Base-by-base conservation (phyloP, 208 protist genomes). In the Angomonas deanei region DNA sequence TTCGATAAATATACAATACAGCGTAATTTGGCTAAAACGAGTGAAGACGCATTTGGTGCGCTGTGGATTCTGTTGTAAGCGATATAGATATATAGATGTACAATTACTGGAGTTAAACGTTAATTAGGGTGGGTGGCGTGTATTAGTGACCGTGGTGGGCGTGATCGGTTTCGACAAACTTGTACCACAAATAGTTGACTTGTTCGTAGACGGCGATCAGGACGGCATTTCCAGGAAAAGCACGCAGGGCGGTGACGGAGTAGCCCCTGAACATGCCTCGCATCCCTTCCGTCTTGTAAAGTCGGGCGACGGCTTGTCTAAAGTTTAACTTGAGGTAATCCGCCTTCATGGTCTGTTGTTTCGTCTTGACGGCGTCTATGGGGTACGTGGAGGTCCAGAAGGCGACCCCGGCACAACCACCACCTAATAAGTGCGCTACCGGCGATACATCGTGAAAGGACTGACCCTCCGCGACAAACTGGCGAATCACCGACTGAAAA, bases 381-480 rank as follows among this genome's bases (percentile, higher is more conserved):
- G 92, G 90, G 63, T 96, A 97, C 13, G 80, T 93, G 21, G 81
- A 73, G 30, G 86, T 91, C 91, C 92, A 97, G 68, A 94, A 96
- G 8, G 81, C 92, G 11, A 92, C 83, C 19, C 92, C 92, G 3
- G 88, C 92, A 46, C 84, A 92, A 5, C 88, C 90, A 3, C 92
- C 92, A 10, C 87, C 88, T 1, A 96, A 46, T 38, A 94, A 83
- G 64, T 93, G 84, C 33, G 91, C 74, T 36, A 87, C 53, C 23
- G 89, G 66, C 10, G 89, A 86, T 17, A 79, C 86, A 23, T 96
- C 84, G 48, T 78, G 76, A 63, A 91, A 93, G 5, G 24, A 71
- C 59, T 88, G 78, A 23, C 72, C 82, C 26, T 91, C 74, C 4
- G 36, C 36, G 21, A 93, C 48, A 48, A 96, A 81, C n/a, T 62